Evolutionary conservation across 1,284 basidiomycete genomes (phyloP), one percentile per base, ranked within the genome.

Genomic region (Marasmius tenuissimus): DNA sequence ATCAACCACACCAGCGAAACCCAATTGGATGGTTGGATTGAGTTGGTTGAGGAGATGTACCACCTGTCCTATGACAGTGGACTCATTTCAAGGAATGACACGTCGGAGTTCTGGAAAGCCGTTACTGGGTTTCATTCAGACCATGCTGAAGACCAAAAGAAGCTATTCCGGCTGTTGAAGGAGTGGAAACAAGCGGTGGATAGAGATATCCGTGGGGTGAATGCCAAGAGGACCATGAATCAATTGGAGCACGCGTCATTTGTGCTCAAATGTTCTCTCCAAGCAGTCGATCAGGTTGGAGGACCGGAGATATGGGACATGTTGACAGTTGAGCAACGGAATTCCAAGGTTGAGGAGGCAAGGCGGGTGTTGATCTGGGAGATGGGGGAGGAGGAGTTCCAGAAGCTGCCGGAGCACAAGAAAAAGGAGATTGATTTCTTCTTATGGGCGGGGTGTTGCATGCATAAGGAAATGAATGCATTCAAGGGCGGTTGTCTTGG

Each of bases 401-500:
- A 37, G 6, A 47, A 48, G 57, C 58, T 71, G 5, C 52, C 65
- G 5, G 62, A 61, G 6, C 54, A 63, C 3, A 62, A 69, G 48
- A 48, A 63, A 40, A 37, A 37, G 1, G 60, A 55, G 1, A 9
- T 67, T 0, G 58, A 66, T 34, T 61, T 72, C 7, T 69, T 72
- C 59, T 51, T 71, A 8, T 70, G 68, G 62, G 60, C 60, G 1
- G 71, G 72, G 0, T 75, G 73, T 52, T 68, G 66, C 27, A 73
- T 73, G 73, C 73, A 74, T 52, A 75, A 75, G 50, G 72, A 73
- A 27, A 58, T 73, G 48, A 75, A 75, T 53, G 49, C 64, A 2
- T 66, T 73, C 14, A 73, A 72, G 57, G 71, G 71, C 1, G 70
- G 73, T 0, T 65, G 59, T 49, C 16, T 45, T 14, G 45, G 47